phyloP scores from a whole-genome alignment of 1,284 basidiomycete species.

The Ustilago cynodontis region DNA sequence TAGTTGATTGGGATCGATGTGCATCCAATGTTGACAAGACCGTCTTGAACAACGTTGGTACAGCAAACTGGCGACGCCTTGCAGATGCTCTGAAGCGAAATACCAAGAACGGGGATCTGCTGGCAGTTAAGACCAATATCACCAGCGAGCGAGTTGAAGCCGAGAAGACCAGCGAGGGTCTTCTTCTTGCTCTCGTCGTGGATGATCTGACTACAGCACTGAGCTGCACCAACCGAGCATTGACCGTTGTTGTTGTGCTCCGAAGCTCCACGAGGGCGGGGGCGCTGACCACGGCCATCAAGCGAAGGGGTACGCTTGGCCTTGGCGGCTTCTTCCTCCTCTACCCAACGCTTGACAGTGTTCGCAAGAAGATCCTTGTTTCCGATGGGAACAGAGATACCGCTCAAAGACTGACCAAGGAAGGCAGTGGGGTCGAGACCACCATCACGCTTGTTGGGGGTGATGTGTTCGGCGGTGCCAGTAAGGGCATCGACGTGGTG shows the following conservation, averaged over 20 bases:
- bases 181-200: slow-evolving; percentile 53
- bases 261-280: slow-evolving; percentile 24
- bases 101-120: slow-evolving; percentile 49
- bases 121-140: slow-evolving; percentile 55
- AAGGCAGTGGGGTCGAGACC: slow-evolving; percentile 23
- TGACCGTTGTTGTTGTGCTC: slow-evolving; percentile 55
- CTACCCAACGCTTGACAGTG: slow-evolving; percentile 34
- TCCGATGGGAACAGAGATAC: slow-evolving; percentile 40
- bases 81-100: slow-evolving; percentile 48
- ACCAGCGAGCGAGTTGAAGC: slow-evolving; percentile 49
- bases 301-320: slow-evolving; percentile 39
- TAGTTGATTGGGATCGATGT: slow-evolving; percentile 59
- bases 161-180: slow-evolving; percentile 51
- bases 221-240: slow-evolving; percentile 49
- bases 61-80: slow-evolving; percentile 57
- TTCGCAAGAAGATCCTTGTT: slow-evolving; percentile 41
- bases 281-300: slow-evolving; percentile 45
- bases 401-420: slow-evolving; percentile 25
- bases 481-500: slow-evolving; percentile 49
- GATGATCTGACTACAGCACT: slow-evolving; percentile 57
- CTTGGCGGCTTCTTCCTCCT: slow-evolving; percentile 42
- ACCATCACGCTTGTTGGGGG: slow-evolving; percentile 16
- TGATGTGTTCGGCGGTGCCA: slow-evolving; percentile 38
- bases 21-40: slow-evolving; percentile 60
- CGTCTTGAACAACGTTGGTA: slow-evolving; percentile 55